A percentile compares a stretch with the other conserved stretches of the same genome.
phyloP scores from a whole-genome alignment of 306 rosid species.

The Cajanus cajan region DNA sequence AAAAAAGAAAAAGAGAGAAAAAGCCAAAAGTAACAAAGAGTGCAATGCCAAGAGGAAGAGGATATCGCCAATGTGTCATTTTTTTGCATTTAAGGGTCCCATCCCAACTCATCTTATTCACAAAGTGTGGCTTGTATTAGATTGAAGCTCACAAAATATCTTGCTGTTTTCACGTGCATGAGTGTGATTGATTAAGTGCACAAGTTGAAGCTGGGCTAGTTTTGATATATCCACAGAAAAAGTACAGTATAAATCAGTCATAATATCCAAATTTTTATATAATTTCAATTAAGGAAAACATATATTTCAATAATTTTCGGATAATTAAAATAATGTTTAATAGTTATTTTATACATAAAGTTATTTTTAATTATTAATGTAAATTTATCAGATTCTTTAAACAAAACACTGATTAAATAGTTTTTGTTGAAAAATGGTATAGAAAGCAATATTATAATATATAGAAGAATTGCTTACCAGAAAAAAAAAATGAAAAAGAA shows the following conservation, averaged over 20 bases:
- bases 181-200: conserved; percentile 27
- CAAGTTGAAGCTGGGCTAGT: conserved; percentile 8
- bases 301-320: not conserved
- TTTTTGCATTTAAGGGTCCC: conserved; percentile 50
- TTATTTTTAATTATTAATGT: not conserved
- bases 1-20: conserved; percentile 37
- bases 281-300: not conserved
- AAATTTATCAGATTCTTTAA: not conserved
- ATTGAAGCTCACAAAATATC: conserved; percentile 56
- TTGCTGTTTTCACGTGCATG: conserved; percentile 14
- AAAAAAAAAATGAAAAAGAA: not conserved
- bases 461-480: not conserved
- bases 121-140: conserved; percentile 58
- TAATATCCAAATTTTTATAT: not conserved
- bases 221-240: conserved; percentile 20
- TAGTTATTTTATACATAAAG: not conserved
- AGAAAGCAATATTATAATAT: not conserved
- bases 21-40: conserved; percentile 36
- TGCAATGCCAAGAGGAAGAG: conserved; percentile 39
- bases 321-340: not conserved
- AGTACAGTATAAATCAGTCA: not conserved
- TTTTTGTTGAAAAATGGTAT: not conserved
- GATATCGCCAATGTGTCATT: conserved; percentile 42
- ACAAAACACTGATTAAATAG: not conserved
- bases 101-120: conserved; percentile 46